Base-by-base conservation (phyloP, 169 alveolate species). In the Plasmodium cynomolgi region DNA sequence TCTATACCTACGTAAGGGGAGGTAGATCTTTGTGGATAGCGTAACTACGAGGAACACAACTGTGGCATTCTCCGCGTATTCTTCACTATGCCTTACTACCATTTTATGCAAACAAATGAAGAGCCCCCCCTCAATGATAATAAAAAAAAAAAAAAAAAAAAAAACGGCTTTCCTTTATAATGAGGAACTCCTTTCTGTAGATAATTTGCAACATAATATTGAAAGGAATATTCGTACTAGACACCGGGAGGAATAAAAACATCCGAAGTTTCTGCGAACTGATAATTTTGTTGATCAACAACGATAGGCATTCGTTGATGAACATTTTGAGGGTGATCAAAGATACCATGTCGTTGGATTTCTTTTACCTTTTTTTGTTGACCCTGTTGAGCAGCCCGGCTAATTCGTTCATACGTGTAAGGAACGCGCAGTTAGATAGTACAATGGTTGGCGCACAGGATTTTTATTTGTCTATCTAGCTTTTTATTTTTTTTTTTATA, bases 341-440 rank as follows among this genome's bases (percentile, higher is more conserved):
- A 37, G 83, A 91, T 37, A 81, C 34, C 29, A 91, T 81, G 95
- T 77, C 95, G 50, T 44, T 50, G 39, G 15, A 80, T 34, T 91
- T 91, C 56, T 91, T 91, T 81, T 91, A 91, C 54, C 91, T 75
- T 91, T 91, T 81, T 37, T 72, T 91, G 56, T 68, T 88, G 26
- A 91, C 82, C 29, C 83, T 81, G 83, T 81, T 91, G 58, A 47
- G 56, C 23, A 13, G 37, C 37, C 73, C 80, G 17, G 17, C 44
- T 31, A 71, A 58, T 44, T 62, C 80, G 85, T 44, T 47, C 26
- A 62, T 81, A 37, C 54, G 34, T 44, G 95, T 91, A 91, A 91
- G 41, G 62, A 71, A 71, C 29, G 26, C 47, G 31, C 31, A 84
- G 39, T 6, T n/a, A 47, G 34, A 81, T 56, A 58, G 39, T 31